Base-by-base conservation (phyloP, 129 eudicot genomes). In the Pittosporum tobira region DNA sequence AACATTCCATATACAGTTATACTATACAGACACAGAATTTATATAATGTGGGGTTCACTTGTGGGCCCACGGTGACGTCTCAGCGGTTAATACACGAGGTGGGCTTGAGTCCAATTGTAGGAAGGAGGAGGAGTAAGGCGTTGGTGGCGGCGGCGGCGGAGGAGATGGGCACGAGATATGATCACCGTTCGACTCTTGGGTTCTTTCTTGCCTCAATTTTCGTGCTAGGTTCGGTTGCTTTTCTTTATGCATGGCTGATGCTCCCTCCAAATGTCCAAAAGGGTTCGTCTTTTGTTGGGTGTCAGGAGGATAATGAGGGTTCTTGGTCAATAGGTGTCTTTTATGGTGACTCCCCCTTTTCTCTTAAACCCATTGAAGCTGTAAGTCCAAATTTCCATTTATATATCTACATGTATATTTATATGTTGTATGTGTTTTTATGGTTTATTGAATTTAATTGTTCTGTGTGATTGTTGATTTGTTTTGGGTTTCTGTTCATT, bases 311-410 rank as follows among this genome's bases (percentile, higher is more conserved):
- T 62, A 71, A 62, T 58, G 93, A 89, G 62, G 95, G 97, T n/a
- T 89, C 97, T 5, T 89, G 97, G 97, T 78, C 93, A 24, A 68
- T 89, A 28, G 97, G 97, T 46, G 78, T 85, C 68, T 89, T 73
- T 71, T 85, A 77, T 67, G 97, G 97, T 16, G 81, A 72, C 51
- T 81, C 95, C 20, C 97, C 97, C 2, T 89, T 89, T 68, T 53
- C 77, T 29, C 88, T 89, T 64, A 82, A 74, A 50, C 88, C 97
- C 29, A 77, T 85, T 66, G 95, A 89, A 76, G 79, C 34, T 64
- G 97, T 89, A 75, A 76, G 95, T 26, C 50, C 44, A 36, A 18
- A 25, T 57, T 23, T 21, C 5, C 37, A 23, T 57, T 60, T 25
- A 25, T 52, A n/a, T n/a, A n/a, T n/a, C n/a, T n/a, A n/a, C n/a